phyloP scores from a whole-genome alignment of 1,284 basidiomycete genomes.

The Austroboletus niveus region DNA sequence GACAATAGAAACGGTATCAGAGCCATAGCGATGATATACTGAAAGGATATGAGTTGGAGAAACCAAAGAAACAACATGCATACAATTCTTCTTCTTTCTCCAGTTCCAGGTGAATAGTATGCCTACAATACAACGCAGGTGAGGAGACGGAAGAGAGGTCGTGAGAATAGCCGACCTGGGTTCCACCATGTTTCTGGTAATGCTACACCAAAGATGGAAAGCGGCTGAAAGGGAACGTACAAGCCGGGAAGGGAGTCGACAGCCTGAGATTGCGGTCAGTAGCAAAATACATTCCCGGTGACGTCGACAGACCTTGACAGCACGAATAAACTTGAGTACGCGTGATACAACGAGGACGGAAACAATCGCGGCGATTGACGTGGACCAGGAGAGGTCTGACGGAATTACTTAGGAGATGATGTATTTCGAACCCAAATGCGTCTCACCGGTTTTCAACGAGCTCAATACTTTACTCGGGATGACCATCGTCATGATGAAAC shows the following conservation, averaged over 20 bases:
- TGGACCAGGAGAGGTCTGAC: slow-evolving; percentile 1
- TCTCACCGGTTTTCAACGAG: not conserved
- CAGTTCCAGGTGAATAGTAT: slow-evolving; percentile 37
- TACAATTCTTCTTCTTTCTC: slow-evolving; percentile 31
- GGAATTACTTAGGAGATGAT: not conserved
- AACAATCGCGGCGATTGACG: not conserved
- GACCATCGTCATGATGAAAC: not conserved
- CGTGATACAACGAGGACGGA: slow-evolving; percentile 10
- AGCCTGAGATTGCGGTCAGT: slow-evolving; percentile 22
- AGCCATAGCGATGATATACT: slow-evolving; percentile 40
- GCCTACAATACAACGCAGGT: slow-evolving; percentile 11
- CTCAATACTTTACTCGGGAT: not conserved
- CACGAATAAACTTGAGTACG: slow-evolving; percentile 11
- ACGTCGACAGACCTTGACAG: slow-evolving; percentile 15
- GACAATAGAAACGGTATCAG: slow-evolving; percentile 45
- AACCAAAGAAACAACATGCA: slow-evolving; percentile 1
- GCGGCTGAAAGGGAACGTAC: slow-evolving; percentile 40
- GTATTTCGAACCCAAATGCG: not conserved
- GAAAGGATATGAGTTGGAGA: not conserved
- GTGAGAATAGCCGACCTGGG: slow-evolving; percentile 26
- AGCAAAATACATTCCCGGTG: no score
- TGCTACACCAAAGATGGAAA: slow-evolving; percentile 35
- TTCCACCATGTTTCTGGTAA: slow-evolving; percentile 48
- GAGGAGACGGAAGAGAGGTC: not conserved
- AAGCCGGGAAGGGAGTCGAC: slow-evolving; percentile 38